phyloP scores from a whole-genome alignment of 108 stramenopile species.

The Pseudonitzschia multiseries region DNA sequence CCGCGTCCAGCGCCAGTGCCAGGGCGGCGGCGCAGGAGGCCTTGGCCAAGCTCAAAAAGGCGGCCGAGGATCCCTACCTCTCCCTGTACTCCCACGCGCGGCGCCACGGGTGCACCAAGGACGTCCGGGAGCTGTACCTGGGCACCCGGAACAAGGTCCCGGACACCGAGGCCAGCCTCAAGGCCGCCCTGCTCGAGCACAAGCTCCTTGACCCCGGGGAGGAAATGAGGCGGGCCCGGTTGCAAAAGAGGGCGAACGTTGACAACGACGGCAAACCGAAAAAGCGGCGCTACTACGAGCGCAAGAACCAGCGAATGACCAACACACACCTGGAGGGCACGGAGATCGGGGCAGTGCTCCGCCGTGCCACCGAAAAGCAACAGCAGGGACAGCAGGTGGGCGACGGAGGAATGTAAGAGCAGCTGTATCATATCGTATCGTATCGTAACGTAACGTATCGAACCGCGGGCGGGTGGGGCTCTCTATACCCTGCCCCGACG shows the following conservation, averaged over 20 bases:
- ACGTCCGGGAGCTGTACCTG: conserved; percentile 79
- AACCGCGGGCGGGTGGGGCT: no score
- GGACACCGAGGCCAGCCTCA: conserved; percentile 57
- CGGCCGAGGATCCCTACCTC: conserved; percentile 66
- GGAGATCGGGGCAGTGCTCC: conserved; percentile 72
- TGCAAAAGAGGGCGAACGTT: conserved; percentile 63
- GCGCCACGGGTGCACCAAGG: conserved; percentile 86
- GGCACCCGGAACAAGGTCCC: conserved; percentile 58
- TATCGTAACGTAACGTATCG: no score
- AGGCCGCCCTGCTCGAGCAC: conserved; percentile 54
- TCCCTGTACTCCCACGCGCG: conserved; percentile 65
- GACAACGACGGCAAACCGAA: conserved; percentile 87
- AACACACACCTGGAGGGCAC: conserved; percentile 85
- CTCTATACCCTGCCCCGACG: no score
- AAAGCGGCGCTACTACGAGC: conserved; percentile 82
- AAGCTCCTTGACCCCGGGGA: conserved; percentile 82
- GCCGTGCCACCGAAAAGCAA: conserved; percentile 71
- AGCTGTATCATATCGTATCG: no score
- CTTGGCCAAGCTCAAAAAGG: conserved; percentile 35
- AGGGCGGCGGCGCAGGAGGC: conserved; percentile 29
- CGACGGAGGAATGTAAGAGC: conserved; percentile 83
- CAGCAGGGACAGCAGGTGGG: conserved; percentile 78
- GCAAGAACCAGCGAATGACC: conserved; percentile 85
- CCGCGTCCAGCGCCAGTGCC: not conserved
- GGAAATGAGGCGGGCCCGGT: conserved; percentile 63